Evolutionary conservation across 2,329 filamentous ascomycete species (phyloP).

Genomic region (Fusarium stilboides): DNA sequence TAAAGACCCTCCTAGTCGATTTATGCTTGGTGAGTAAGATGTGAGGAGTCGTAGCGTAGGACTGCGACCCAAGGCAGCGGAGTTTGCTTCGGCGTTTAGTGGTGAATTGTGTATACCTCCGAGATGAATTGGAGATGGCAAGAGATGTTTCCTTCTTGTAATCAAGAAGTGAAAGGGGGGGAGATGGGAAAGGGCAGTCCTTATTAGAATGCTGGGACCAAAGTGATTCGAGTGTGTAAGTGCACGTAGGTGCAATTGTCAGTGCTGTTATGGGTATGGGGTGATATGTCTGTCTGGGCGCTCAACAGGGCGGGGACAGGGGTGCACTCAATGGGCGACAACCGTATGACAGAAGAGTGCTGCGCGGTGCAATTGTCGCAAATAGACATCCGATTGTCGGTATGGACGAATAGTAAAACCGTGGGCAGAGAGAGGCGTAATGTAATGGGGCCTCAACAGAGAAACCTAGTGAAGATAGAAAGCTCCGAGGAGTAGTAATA

Average conservation of each 20-base stretch:
- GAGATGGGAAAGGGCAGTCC: slow-evolving; percentile 7
- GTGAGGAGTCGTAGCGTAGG: slow-evolving; percentile 33
- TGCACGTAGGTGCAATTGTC: slow-evolving; percentile 36
- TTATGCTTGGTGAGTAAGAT: slow-evolving; percentile 24
- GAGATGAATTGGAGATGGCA: slow-evolving; percentile 15
- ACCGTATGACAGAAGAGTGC: slow-evolving; percentile 47
- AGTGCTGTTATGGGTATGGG: slow-evolving; percentile 39
- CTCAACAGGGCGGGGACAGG: slow-evolving; percentile 37
- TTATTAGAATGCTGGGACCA: slow-evolving; percentile 37
- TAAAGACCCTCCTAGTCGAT: slow-evolving; percentile 18
- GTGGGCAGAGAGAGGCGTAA: slow-evolving; percentile 35
- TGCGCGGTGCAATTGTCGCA: slow-evolving; percentile 41
- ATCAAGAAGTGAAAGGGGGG: slow-evolving; percentile 4
- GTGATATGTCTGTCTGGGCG: slow-evolving; percentile 44
- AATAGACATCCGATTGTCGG: slow-evolving; percentile 41
- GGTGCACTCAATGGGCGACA: slow-evolving; percentile 44
- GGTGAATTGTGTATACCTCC: slow-evolving; percentile 12
- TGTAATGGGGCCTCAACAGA: slow-evolving; percentile 42
- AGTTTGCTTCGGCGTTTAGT: slow-evolving; percentile 30
- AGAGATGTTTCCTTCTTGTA: slow-evolving; percentile 13
- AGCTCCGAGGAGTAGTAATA: slow-evolving; percentile 29
- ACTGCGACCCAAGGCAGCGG: slow-evolving; percentile 41
- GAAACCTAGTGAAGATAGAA: slow-evolving; percentile 32
- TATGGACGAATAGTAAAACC: slow-evolving; percentile 41
- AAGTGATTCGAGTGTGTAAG: slow-evolving; percentile 37